phyloP scores from a whole-genome alignment of 2,329 filamentous ascomycete species.

The Penicillium sp. region DNA sequence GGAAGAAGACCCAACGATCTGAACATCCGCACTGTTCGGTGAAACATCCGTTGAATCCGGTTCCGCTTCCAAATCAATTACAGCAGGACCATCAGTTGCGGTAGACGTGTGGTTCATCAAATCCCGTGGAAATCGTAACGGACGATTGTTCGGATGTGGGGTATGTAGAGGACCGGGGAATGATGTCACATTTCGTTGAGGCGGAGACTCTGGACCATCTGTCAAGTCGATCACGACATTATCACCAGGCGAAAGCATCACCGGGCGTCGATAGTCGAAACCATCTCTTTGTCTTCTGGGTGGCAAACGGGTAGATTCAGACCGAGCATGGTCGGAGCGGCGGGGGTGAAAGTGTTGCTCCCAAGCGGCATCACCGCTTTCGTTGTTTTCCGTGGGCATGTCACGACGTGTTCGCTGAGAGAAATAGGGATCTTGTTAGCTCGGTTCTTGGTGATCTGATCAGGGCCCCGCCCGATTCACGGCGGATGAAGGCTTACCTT shows the following conservation, averaged over 20 bases:
- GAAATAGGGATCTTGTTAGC: slow-evolving; percentile 16
- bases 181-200: slow-evolving; percentile 10
- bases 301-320: slow-evolving; percentile 28
- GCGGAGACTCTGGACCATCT: slow-evolving; percentile 41
- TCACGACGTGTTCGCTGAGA: slow-evolving; percentile 33
- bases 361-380: slow-evolving; percentile 25
- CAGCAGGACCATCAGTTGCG: slow-evolving; percentile 13
- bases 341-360: slow-evolving; percentile 23
- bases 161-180: not conserved
- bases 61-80: slow-evolving; percentile 43
- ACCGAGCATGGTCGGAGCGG: slow-evolving; percentile 14
- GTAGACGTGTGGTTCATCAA: slow-evolving; percentile 23
- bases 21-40: slow-evolving; percentile 47
- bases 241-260: slow-evolving; percentile 31
- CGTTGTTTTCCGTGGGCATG: slow-evolving; percentile 33
- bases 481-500: slow-evolving; percentile 31
- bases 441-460: slow-evolving; percentile 5
- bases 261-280: slow-evolving; percentile 53
- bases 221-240: slow-evolving; percentile 47
- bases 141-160: slow-evolving; percentile 4
- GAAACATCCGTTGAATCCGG: slow-evolving; percentile 15
- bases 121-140: slow-evolving; percentile 32
- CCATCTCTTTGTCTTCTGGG: slow-evolving; percentile 49
- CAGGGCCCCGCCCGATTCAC: slow-evolving; percentile 23
- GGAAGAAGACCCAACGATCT: slow-evolving; percentile 43